A percentile compares a stretch with the other conserved stretches of the same genome.
Conservation (phyloP, 148 eudicot genomes). For the Silene uniflora region DNA sequence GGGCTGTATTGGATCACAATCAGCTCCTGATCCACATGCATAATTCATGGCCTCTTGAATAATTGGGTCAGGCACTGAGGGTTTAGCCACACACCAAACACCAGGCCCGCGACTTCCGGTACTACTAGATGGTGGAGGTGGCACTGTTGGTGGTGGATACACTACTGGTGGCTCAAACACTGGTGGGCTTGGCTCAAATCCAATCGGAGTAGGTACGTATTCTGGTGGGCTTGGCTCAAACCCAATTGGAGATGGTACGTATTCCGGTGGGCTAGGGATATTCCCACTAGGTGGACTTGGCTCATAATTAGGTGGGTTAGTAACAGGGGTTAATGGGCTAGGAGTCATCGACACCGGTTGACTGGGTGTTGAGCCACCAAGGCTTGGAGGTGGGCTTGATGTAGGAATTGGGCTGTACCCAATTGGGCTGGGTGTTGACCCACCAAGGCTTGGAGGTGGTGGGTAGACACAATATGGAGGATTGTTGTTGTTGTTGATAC, state of each 20-base stretch:
- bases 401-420: background rate
- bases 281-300: slow-evolving; percentile 22
- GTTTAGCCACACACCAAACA: slow-evolving; percentile 35
- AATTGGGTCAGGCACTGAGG: slow-evolving; percentile 28
- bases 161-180: slow-evolving; percentile 32
- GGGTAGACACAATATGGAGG: slow-evolving; percentile 30
- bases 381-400: background rate
- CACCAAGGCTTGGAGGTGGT: slow-evolving; percentile 9
- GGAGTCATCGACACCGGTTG: background rate
- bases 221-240: background rate
- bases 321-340: background rate
- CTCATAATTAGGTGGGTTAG: slow-evolving; percentile 14
- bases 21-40: slow-evolving; percentile 39
- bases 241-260: slow-evolving; percentile 17
- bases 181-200: slow-evolving; percentile 20
- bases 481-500: slow-evolving; percentile 2
- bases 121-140: background rate
- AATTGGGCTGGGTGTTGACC: slow-evolving; percentile 9
- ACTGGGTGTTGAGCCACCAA: background rate
- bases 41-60: slow-evolving; percentile 32
- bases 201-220: slow-evolving; percentile 17
- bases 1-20: slow-evolving; percentile 51
- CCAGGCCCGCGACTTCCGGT: slow-evolving; percentile 13
- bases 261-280: background rate
- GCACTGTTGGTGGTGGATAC: slow-evolving; percentile 20